Percentiles rank a stretch among this genome's conserved stretches.
Evolutionary conservation across 2,329 filamentous ascomycete species (phyloP).

Genomic region (Penicillium expansum): DNA sequence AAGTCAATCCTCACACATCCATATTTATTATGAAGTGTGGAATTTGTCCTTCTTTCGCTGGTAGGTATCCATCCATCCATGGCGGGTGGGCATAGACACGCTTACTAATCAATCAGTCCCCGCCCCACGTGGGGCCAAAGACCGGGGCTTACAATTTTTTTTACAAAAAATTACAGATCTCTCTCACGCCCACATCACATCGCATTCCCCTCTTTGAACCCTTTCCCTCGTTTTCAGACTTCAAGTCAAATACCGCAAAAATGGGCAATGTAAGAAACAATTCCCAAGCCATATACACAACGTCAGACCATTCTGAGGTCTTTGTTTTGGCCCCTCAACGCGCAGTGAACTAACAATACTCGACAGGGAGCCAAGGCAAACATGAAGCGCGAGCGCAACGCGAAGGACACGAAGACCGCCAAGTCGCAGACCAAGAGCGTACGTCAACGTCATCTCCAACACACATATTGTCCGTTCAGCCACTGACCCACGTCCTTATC

Average conservation of each 20-base stretch:
- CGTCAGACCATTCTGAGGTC: background rate
- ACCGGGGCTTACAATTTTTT: slow-evolving; percentile 9
- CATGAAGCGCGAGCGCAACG: slow-evolving; percentile 71
- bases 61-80: too few species aligned
- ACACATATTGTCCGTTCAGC: background rate
- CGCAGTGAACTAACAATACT: slow-evolving; percentile 13
- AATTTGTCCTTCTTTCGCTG: background rate
- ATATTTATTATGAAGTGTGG: background rate
- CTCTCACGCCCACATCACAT: slow-evolving; percentile 11
- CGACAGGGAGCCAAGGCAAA: slow-evolving; percentile 60
- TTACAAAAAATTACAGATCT: slow-evolving; percentile 10
- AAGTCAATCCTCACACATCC: background rate
- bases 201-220: slow-evolving; percentile 26
- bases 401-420: slow-evolving; percentile 57
- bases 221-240: slow-evolving; percentile 32
- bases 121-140: slow-evolving; percentile 7
- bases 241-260: slow-evolving; percentile 23
- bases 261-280: slow-evolving; percentile 29
- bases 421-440: slow-evolving; percentile 69
- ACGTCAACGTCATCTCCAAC: slow-evolving; percentile 36
- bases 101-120: slow-evolving; percentile 5
- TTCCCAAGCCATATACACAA: background rate
- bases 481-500: slow-evolving; percentile 7
- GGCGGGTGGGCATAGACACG: slow-evolving; percentile 37
- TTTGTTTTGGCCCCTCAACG: background rate